A percentile compares a stretch with the other conserved stretches of the same genome.
Evolutionary conservation across 2,329 filamentous ascomycete genomes (phyloP).

Genomic region (Fusarium virguliforme): DNA sequence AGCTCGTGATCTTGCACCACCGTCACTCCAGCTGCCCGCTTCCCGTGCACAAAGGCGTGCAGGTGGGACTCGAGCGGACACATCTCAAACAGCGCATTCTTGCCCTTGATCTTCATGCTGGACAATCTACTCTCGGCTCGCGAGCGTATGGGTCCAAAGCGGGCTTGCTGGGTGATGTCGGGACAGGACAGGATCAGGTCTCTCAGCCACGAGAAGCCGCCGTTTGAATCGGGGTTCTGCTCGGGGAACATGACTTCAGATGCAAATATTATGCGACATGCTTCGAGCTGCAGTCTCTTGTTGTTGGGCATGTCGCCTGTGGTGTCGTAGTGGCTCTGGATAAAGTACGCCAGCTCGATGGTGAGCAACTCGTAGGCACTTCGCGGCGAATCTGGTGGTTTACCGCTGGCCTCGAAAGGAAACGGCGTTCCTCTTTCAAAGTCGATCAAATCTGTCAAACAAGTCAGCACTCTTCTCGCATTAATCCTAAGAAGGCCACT

Average conservation of each 20-base stretch:
- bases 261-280: slow-evolving; percentile 43
- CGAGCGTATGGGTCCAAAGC: slow-evolving; percentile 36
- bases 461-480: rapidly evolving
- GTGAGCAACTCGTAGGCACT: slow-evolving; percentile 46
- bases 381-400: slow-evolving; percentile 39
- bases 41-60: slow-evolving; percentile 18
- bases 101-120: slow-evolving; percentile 31
- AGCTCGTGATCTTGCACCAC: slow-evolving; percentile 20
- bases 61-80: slow-evolving; percentile 36
- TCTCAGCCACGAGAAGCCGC: slow-evolving; percentile 33
- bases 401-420: slow-evolving; percentile 39
- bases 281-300: slow-evolving; percentile 32
- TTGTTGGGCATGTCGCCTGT: slow-evolving; percentile 34
- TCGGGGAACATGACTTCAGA: slow-evolving; percentile 40
- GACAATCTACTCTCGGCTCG: slow-evolving; percentile 33
- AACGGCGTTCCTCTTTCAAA: slow-evolving; percentile 40
- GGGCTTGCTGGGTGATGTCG: slow-evolving; percentile 29
- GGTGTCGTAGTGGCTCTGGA: slow-evolving; percentile 36
- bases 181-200: slow-evolving; percentile 33
- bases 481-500: not conserved
- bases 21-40: not conserved
- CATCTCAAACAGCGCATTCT: slow-evolving; percentile 36
- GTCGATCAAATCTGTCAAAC: slow-evolving; percentile 39
- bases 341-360: slow-evolving; percentile 43
- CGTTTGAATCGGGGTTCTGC: slow-evolving; percentile 14